Conservation (phyloP, 257 asterid species). For the Fraxinus pennsylvanica region DNA sequence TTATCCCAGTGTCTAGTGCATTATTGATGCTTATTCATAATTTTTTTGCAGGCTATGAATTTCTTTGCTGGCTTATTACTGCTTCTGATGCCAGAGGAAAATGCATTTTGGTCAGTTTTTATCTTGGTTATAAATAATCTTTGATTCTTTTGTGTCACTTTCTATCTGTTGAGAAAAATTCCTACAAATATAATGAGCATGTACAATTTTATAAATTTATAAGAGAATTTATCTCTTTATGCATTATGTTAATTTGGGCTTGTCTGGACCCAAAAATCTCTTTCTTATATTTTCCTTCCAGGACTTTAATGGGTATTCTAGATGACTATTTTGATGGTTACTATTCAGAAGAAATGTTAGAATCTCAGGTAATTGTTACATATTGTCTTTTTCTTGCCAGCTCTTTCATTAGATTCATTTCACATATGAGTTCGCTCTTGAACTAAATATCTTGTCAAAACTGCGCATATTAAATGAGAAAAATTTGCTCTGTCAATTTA, state of each 20-base stretch:
- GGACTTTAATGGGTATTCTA: constrained; percentile 89
- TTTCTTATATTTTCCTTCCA: constrained; percentile 34
- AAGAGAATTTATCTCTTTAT: background rate
- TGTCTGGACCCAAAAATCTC: constrained; percentile 29
- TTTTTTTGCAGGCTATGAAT: constrained; percentile 91
- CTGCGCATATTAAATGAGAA: background rate
- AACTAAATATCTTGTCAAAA: background rate
- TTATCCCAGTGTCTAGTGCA: constrained; percentile 17
- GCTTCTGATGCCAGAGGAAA: constrained; percentile 99
- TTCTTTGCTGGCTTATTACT: constrained; percentile 93
- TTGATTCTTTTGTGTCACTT: constrained; percentile 12
- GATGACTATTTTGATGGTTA: constrained; percentile 97
- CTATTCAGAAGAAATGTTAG: constrained; percentile 97
- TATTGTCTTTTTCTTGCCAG: constrained; percentile 25
- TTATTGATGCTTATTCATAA: constrained; percentile 28
- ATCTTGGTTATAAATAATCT: constrained; percentile 19
- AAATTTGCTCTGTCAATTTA: constrained; percentile 19
- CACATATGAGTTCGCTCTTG: constrained; percentile 4
- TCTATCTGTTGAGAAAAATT: background rate
- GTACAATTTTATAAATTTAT: background rate
- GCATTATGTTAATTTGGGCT: constrained; percentile 6
- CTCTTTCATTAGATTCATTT: constrained; percentile 13
- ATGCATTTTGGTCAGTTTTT: constrained; percentile 87
- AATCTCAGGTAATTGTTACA: constrained; percentile 72
- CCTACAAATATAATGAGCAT: background rate